Evolutionary conservation across 148 eudicot genomes (phyloP).

Genomic region (Rhododendron williamsianum): DNA sequence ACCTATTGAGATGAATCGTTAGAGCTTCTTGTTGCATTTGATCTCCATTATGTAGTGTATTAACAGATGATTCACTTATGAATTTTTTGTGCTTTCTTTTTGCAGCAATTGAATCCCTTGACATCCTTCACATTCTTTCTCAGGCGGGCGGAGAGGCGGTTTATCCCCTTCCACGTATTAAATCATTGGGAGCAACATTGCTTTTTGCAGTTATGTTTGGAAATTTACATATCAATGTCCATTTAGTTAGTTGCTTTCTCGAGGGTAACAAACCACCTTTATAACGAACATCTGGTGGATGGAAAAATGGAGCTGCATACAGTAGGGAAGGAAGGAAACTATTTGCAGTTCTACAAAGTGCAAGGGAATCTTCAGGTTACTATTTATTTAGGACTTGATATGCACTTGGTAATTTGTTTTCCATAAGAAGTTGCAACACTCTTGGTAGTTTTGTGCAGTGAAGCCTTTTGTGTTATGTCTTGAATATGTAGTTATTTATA

Average conservation of each 20-base stretch:
- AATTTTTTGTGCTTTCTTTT: conserved; percentile 3
- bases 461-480: not conserved
- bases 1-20: not conserved
- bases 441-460: not conserved
- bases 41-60: not conserved
- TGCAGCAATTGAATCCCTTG: conserved; percentile 83
- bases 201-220: conserved; percentile 79
- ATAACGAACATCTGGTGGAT: conserved; percentile 48
- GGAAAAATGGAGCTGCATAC: no score
- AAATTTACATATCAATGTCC: not conserved
- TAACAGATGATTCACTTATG: conserved; percentile 3
- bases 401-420: not conserved
- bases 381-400: not conserved
- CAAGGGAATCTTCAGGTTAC: conserved; percentile 64
- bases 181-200: conserved; percentile 75
- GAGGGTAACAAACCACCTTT: conserved; percentile 11
- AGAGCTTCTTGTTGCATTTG: no score
- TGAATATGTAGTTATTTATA: not conserved
- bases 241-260: conserved; percentile 4
- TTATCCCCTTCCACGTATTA: conserved; percentile 86
- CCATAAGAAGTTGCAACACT: not conserved
- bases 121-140: conserved; percentile 85
- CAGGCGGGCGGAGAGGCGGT: conserved; percentile 96
- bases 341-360: no score
- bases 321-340: no score